Evolutionary conservation across 805 yeast genomes (phyloP), one percentile per base, ranked within the genome.

Genomic region (Ogataea thermomethanolica): DNA sequence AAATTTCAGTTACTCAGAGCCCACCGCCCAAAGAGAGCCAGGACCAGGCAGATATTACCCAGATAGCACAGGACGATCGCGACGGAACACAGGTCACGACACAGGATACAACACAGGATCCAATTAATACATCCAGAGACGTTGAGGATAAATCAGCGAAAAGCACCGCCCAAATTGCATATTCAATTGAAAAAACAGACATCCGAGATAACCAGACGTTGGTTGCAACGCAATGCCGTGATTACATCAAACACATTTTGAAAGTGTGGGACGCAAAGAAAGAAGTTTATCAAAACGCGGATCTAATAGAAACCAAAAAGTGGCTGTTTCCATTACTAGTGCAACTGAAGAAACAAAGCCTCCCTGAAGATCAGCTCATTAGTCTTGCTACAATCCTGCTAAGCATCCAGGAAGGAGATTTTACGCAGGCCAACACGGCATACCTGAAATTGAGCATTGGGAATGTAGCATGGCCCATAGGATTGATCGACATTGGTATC

Each of bases 381-480:
- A 73, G 84, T 1, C 60, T 88, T 24, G 65, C 79, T 3, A 81
- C 86, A 1, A 73, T 84, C 1, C 50, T 82, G 7, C 69, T 73
- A 47, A 71, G 80, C 51, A 39, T 84, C n/a, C 95, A 87, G 58
- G 54, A 62, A 8, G 53, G 58, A 11, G 71, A 78, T 25, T 78
- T 59, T 48, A 55, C 58, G 26, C 64, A 64, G 36, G 87, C 91
- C 4, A 75, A 75, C 44, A 86, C 85, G 52, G 69, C 79, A 20
- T 88, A 88, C 51, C 65, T 87, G 68, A 74, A 81, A 46, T 63
- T 88, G 42, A 81, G 91, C 54, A 81, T 88, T 12, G 96, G 96
- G 1, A 85, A 86, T 50, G 87, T 84, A 2, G 90, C 93, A 4
- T 88, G 95, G 95, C 96, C 96, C 2, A 83, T 87, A 48, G 96